These are phyloP conservation scores for Phyllosticta ampelicida DNA, from an alignment of 2,329 filamentous ascomycete genomes.

Conservation along the genomic window DNA sequence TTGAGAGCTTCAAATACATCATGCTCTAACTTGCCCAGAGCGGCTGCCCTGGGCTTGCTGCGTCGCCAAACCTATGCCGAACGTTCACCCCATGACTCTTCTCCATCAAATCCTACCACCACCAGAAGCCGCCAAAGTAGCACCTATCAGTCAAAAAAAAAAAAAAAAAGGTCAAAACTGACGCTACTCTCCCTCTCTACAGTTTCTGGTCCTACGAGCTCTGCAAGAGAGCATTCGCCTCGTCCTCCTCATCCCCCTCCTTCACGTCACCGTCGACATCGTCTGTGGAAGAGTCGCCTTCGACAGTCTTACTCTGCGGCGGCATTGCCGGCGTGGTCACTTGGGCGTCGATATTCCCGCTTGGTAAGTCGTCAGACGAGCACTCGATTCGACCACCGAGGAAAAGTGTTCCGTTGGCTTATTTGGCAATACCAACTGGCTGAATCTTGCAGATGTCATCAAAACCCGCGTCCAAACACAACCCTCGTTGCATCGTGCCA, in stretches of 20 bases:
- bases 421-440: neutral
- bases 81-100: neutral
- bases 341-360: constrained; percentile 81
- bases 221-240: constrained; percentile 46
- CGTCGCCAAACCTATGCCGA: neutral
- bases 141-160: no score
- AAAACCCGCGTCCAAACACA: constrained; percentile 89
- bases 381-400: no score
- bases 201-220: constrained; percentile 86
- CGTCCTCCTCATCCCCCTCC: neutral
- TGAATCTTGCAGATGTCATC: constrained; percentile 54
- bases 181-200: neutral
- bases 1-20: no score
- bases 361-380: constrained; percentile 40
- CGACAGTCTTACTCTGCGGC: constrained; percentile 65
- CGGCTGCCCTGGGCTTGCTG: no score
- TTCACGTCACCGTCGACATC: constrained; percentile 21
- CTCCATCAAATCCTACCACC: neutral
- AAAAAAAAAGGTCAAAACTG: neutral
- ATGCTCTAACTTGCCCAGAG: no score
- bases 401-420: no score
- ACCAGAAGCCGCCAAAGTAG: neutral
- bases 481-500: neutral
- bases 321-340: constrained; percentile 79
- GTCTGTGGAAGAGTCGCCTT: constrained; percentile 37